phyloP scores from a whole-genome alignment of 169 alveolate species.

The Blepharisma undulans region DNA sequence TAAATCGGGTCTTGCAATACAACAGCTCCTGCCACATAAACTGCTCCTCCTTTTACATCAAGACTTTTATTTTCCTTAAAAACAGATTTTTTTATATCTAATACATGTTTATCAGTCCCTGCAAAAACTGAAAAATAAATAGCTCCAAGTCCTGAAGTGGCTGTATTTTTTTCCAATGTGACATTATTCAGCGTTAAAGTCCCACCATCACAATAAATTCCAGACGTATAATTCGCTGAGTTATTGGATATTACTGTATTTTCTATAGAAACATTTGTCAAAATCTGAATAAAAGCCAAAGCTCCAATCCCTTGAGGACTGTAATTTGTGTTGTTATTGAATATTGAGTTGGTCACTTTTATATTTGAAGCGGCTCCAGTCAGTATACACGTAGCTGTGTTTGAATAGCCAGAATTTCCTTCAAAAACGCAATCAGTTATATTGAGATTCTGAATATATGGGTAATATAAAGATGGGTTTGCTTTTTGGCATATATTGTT shows the following conservation, averaged over 20 bases:
- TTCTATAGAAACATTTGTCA: not conserved
- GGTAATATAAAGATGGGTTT: not conserved
- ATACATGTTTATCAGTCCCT: too few relatives aligned
- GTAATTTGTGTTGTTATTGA: not conserved
- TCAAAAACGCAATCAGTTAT: not conserved
- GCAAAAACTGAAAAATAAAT: not conserved
- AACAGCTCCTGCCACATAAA: not conserved
- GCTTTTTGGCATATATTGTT: not conserved
- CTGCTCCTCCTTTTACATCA: not conserved
- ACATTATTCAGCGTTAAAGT: not conserved
- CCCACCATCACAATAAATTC: not conserved
- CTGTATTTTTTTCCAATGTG: not conserved
- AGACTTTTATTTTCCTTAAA: not conserved
- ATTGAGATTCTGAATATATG: not conserved
- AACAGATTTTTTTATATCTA: not conserved
- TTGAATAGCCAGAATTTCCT: not conserved
- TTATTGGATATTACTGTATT: not conserved
- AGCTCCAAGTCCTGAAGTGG: not conserved
- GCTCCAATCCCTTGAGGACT: not conserved
- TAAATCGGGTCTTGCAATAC: not conserved
- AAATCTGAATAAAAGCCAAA: not conserved
- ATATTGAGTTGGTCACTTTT: not conserved
- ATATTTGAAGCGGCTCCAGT: not conserved
- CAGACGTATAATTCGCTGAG: not conserved
- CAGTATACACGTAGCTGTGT: too few relatives aligned